Evolutionary conservation across 768 basidiomycete genomes (phyloP).

Genomic region (Rhodotorula diobovata): DNA sequence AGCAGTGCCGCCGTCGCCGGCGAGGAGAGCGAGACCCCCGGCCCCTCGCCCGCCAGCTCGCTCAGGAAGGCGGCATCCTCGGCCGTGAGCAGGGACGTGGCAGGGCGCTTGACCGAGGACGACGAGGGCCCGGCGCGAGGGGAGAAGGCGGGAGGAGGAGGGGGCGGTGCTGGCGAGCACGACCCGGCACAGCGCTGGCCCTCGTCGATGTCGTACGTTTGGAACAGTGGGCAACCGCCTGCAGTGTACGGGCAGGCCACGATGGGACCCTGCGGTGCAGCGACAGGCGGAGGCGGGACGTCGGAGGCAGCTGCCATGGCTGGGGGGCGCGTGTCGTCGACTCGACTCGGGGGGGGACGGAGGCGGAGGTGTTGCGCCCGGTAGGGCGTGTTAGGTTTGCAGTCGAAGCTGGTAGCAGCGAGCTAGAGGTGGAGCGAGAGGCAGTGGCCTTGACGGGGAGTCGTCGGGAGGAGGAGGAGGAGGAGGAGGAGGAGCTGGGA

Average conservation of each 20-base stretch:
- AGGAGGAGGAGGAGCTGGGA: neutral
- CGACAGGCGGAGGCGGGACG: neutral
- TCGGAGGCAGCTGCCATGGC: neutral
- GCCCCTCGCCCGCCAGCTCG: neutral
- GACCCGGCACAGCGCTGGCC: neutral
- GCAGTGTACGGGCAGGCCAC: conserved; percentile 14
- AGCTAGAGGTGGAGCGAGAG: no score
- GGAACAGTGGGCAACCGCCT: conserved; percentile 26
- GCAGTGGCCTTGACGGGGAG: no score
- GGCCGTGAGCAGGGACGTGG: neutral
- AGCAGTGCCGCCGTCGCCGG: neutral
- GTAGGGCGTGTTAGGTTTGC: no score
- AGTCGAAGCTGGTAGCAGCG: neutral
- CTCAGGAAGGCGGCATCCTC: neutral
- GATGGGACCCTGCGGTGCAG: no score
- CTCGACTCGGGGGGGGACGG: neutral
- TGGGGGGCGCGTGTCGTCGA: neutral
- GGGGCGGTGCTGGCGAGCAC: conserved; percentile 5
- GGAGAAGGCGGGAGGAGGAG: neutral
- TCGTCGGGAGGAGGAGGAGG: neutral
- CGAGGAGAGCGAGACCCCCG: neutral
- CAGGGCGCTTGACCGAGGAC: neutral
- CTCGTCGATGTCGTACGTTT: conserved; percentile 12
- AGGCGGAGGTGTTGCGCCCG: no score
- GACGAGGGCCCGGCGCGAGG: neutral